Conservation (phyloP, 2,329 filamentous ascomycete species). For the Rutstroemia sp. region DNA sequence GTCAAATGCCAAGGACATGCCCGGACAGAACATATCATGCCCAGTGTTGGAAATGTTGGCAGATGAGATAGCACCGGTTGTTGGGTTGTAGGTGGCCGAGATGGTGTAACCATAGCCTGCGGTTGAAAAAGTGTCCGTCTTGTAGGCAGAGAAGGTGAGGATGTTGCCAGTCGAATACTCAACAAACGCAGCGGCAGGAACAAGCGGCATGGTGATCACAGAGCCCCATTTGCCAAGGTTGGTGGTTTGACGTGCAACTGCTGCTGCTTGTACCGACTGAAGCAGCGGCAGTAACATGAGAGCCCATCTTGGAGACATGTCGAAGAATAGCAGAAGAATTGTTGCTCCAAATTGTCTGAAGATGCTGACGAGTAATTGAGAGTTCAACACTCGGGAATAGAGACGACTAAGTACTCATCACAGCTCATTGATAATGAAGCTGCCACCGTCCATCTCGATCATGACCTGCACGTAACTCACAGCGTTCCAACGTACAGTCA, state of each 20-base stretch:
- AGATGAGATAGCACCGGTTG: constrained; percentile 20
- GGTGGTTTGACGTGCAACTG: not conserved
- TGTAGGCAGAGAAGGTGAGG: constrained; percentile 13
- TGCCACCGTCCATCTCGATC: too few relatives aligned
- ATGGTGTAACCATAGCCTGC: constrained; percentile 23
- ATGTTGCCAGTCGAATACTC: constrained; percentile 12
- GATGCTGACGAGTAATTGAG: constrained; percentile 11
- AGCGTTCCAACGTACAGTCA: too few relatives aligned
- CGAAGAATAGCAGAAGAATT: not conserved
- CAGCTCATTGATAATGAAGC: too few relatives aligned
- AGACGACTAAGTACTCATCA: too few relatives aligned
- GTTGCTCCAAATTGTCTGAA: not conserved
- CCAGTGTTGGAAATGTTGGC: constrained; percentile 22
- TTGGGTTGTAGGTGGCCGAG: constrained; percentile 29
- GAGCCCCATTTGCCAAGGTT: constrained; percentile 14
- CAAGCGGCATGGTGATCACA: constrained; percentile 15
- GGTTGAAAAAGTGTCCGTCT: constrained; percentile 1
- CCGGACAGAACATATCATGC: constrained; percentile 21
- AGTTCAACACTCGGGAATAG: too few relatives aligned
- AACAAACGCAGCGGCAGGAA: constrained; percentile 15
- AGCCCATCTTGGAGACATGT: not conserved
- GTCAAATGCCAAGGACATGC: constrained; percentile 12
- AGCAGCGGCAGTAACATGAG: not conserved
- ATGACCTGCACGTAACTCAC: too few relatives aligned
- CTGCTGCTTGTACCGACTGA: not conserved